Evolutionary conservation across 345 rosid genomes (phyloP).

Genomic region (Atalantia buxifolia): DNA sequence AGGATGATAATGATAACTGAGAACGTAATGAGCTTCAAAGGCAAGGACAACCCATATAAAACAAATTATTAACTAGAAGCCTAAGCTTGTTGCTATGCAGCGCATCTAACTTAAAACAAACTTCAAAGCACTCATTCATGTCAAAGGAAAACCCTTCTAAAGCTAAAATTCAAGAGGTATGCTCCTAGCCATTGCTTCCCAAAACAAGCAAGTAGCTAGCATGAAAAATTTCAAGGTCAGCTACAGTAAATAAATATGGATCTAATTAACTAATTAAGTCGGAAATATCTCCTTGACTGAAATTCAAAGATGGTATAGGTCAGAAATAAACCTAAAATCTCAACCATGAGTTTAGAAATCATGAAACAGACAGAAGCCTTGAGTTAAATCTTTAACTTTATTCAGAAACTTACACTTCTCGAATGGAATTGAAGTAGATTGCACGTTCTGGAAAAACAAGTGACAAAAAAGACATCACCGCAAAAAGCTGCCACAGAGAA

Average conservation of each 20-base stretch:
- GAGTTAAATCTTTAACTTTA: neutral
- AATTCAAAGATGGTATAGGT: neutral
- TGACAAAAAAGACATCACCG: conserved; percentile 84
- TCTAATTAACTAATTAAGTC: neutral
- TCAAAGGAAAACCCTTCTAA: neutral
- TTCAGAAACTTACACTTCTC: conserved; percentile 81
- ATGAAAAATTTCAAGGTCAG: neutral
- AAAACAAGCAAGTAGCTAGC: neutral
- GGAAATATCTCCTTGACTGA: neutral
- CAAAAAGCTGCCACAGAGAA: conserved; percentile 64
- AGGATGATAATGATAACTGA: neutral
- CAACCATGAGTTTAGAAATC: neutral
- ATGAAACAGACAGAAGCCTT: neutral
- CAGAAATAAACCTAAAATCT: neutral
- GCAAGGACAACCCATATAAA: neutral
- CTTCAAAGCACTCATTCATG: neutral
- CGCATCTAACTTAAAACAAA: neutral
- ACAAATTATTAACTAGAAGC: neutral
- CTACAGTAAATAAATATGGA: neutral
- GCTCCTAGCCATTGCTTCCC: neutral
- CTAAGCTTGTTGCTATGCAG: neutral
- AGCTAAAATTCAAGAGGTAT: neutral
- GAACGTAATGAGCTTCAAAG: neutral
- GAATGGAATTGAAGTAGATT: conserved; percentile 86
- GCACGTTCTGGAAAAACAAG: conserved; percentile 72